Evolutionary conservation across 129 eudicot genomes (phyloP).

Genomic region (Tagetes patula): DNA sequence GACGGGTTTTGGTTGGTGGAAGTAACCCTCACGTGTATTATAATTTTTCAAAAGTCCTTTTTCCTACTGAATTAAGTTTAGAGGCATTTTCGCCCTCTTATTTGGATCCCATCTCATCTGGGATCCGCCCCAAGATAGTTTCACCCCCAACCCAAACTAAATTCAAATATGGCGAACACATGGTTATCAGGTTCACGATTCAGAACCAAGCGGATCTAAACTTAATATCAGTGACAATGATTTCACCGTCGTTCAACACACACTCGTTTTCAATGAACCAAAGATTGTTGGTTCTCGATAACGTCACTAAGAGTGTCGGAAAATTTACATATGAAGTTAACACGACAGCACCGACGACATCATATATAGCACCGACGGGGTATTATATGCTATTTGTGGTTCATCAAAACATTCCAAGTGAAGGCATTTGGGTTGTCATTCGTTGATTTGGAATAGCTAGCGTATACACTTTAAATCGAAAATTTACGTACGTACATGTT

Average conservation of each 20-base stretch:
- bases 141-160: constrained; percentile 34
- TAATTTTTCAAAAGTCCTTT: constrained; percentile 50
- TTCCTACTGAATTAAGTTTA: constrained; percentile 60
- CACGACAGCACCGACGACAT: constrained; percentile 41
- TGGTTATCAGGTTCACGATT: constrained; percentile 37
- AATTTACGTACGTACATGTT: not conserved
- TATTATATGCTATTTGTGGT: constrained; percentile 67
- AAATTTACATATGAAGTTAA: constrained; percentile 33
- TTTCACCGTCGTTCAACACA: constrained; percentile 66
- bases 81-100: constrained; percentile 74
- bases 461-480: not conserved
- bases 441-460: constrained; percentile 1
- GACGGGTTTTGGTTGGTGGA: constrained; percentile 56
- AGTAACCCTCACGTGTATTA: constrained; percentile 58
- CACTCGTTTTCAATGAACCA: constrained; percentile 34
- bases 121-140: constrained; percentile 52
- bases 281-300: constrained; percentile 51
- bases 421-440: constrained; percentile 65
- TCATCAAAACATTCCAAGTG: constrained; percentile 61
- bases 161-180: constrained; percentile 30
- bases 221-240: constrained; percentile 48
- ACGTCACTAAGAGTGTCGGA: constrained; percentile 23
- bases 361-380: constrained; percentile 52
- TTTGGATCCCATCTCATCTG: constrained; percentile 17
- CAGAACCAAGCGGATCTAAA: constrained; percentile 23